phyloP scores from a whole-genome alignment of 306 rosid genomes.

The Clitoria ternatea region DNA sequence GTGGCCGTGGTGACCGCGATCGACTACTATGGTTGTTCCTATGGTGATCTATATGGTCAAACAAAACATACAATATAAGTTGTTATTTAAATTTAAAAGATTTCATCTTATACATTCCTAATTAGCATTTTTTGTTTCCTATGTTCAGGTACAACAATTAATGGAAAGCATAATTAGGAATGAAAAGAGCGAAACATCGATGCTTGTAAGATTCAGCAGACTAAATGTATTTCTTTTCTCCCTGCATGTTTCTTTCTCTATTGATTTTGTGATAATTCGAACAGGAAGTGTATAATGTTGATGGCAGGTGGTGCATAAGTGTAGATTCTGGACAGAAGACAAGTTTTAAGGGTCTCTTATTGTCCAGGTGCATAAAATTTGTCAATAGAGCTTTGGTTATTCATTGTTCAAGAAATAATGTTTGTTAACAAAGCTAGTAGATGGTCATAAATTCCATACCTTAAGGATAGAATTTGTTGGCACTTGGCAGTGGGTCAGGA shows the following conservation, averaged over 20 bases:
- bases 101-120: slow-evolving; percentile 7
- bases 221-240: slow-evolving; percentile 9
- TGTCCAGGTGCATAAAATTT: slow-evolving; percentile 68
- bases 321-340: slow-evolving; percentile 52
- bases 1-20: no score
- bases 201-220: slow-evolving; percentile 54
- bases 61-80: background rate
- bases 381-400: slow-evolving; percentile 13
- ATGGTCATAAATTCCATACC: slow-evolving; percentile 15
- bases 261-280: slow-evolving; percentile 29
- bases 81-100: slow-evolving; percentile 13
- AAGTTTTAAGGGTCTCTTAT: slow-evolving; percentile 62
- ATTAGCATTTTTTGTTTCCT: slow-evolving; percentile 17
- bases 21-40: background rate
- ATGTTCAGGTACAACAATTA: slow-evolving; percentile 62
- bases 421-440: slow-evolving; percentile 14
- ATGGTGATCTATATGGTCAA: background rate
- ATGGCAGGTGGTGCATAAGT: slow-evolving; percentile 94
- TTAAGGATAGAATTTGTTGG: slow-evolving; percentile 46
- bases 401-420: slow-evolving; percentile 22
- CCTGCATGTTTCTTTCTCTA: slow-evolving; percentile 19
- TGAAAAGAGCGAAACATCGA: slow-evolving; percentile 52
- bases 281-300: slow-evolving; percentile 75
- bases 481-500: slow-evolving; percentile 66
- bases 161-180: slow-evolving; percentile 67